Conservation (phyloP, 352 stramenopile genomes). For the Thraustochytrium sp. region DNA sequence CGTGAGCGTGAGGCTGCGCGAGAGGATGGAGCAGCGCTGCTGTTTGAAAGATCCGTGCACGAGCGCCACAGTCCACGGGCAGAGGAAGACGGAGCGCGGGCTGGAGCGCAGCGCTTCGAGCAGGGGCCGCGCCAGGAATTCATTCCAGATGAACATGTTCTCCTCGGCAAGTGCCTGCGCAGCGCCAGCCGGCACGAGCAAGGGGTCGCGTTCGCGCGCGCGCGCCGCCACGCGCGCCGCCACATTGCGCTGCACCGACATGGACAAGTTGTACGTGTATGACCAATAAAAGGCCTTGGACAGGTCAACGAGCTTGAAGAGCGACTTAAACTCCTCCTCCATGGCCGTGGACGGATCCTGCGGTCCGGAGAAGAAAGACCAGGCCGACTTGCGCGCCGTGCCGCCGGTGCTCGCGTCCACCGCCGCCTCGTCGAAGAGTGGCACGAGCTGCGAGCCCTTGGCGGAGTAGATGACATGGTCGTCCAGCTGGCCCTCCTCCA, state of each 20-base stretch:
- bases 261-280: slow-evolving; percentile 22
- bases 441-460: neutral
- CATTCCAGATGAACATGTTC: slow-evolving; percentile 28
- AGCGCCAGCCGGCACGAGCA: neutral
- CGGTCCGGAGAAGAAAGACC: slow-evolving; percentile 18
- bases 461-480: neutral
- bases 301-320: slow-evolving; percentile 40
- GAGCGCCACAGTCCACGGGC: neutral
- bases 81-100: neutral
- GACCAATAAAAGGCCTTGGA: slow-evolving; percentile 33
- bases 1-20: slow-evolving; percentile 61
- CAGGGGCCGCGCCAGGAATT: neutral
- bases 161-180: neutral
- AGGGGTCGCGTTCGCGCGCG: neutral
- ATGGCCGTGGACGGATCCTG: neutral
- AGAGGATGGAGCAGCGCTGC: slow-evolving; percentile 32
- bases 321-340: slow-evolving; percentile 35
- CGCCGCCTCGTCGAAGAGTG: slow-evolving; percentile 16
- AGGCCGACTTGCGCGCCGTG: neutral
- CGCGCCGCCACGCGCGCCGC: neutral
- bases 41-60: slow-evolving; percentile 33
- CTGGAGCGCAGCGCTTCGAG: neutral
- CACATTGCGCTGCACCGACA: neutral
- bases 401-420: neutral
- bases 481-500: slow-evolving; percentile 16